Percentiles rank a stretch among this genome's conserved stretches.
Evolutionary conservation across 2,329 filamentous ascomycete genomes (phyloP).

Genomic region (Xylariaceae sp.): DNA sequence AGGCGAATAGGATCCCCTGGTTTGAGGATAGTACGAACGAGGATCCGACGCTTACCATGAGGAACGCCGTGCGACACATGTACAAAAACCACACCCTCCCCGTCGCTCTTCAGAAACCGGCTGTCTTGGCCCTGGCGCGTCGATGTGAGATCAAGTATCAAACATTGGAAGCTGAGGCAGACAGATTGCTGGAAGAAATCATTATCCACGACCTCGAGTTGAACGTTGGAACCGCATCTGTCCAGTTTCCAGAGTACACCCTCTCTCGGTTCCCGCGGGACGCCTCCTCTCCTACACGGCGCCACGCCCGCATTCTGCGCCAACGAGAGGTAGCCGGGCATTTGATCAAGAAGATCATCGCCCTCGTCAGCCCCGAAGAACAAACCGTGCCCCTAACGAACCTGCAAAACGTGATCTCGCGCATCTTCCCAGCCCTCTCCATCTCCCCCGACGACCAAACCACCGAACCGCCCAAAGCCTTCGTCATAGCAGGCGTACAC

Average conservation of each 20-base stretch:
- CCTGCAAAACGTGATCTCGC: constrained; percentile 42
- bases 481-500: constrained; percentile 47
- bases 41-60: constrained; percentile 67
- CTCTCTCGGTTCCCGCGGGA: constrained; percentile 20
- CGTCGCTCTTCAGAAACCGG: constrained; percentile 58
- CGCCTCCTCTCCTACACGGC: constrained; percentile 20
- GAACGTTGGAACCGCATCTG: constrained; percentile 43
- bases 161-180: constrained; percentile 47
- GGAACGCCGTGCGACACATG: constrained; percentile 75
- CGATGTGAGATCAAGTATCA: constrained; percentile 43
- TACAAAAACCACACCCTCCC: constrained; percentile 58
- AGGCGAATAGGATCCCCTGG: constrained; percentile 63
- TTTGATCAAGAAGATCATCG: constrained; percentile 44
- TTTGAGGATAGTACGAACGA: constrained; percentile 81
- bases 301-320: constrained; percentile 31
- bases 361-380: constrained; percentile 46
- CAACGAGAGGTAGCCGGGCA: constrained; percentile 43
- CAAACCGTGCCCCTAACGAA: constrained; percentile 39
- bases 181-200: constrained; percentile 46
- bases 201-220: constrained; percentile 45
- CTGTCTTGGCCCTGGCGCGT: constrained; percentile 57
- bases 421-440: constrained; percentile 45
- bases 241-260: constrained; percentile 40
- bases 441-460: constrained; percentile 12
- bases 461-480: constrained; percentile 34